These are phyloP conservation scores for Hibiscus syriacus DNA, from an alignment of 345 rosid species.

Conservation along the genomic window DNA sequence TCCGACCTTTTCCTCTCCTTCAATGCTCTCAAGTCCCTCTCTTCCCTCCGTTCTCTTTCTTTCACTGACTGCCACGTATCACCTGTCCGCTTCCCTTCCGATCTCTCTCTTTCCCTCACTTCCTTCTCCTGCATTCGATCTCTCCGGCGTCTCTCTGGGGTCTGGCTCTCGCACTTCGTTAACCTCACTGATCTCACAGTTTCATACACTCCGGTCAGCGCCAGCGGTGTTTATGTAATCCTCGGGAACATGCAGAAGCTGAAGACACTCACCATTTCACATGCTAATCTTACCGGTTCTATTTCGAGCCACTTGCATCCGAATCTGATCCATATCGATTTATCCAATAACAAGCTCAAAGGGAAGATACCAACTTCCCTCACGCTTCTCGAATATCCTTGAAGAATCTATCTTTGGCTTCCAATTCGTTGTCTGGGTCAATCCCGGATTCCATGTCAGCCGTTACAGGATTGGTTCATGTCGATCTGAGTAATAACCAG, in stretches of 20 bases:
- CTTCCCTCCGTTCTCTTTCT: conserved; percentile 60
- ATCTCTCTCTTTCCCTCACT: conserved; percentile 52
- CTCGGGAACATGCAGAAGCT: conserved; percentile 61
- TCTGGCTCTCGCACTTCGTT: conserved; percentile 55
- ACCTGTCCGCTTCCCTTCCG: conserved; percentile 56
- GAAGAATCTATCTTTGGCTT: conserved; percentile 58
- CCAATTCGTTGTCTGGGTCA: conserved; percentile 80
- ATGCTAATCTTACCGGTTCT: conserved; percentile 58
- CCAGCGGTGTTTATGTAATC: conserved; percentile 67
- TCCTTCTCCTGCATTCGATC: conserved; percentile 56
- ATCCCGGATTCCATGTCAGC: conserved; percentile 76
- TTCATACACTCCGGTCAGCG: conserved; percentile 43
- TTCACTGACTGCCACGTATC: conserved; percentile 62
- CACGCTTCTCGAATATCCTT: conserved; percentile 54
- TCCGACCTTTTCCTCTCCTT: conserved; percentile 49
- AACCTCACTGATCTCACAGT: conserved; percentile 83
- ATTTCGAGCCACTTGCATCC: conserved; percentile 45
- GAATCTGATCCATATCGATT: conserved; percentile 68
- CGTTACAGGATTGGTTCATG: conserved; percentile 56
- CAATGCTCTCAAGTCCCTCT: conserved; percentile 66
- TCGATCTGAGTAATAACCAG: conserved; percentile 88
- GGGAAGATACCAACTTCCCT: conserved; percentile 70
- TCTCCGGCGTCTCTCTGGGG: conserved; percentile 62
- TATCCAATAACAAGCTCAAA: conserved; percentile 61
- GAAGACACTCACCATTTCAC: conserved; percentile 51